A percentile compares a stretch with the other conserved stretches of the same genome.
These are phyloP conservation scores for Suillus subaureus DNA, from an alignment of 768 basidiomycete species.

Conservation along the genomic window DNA sequence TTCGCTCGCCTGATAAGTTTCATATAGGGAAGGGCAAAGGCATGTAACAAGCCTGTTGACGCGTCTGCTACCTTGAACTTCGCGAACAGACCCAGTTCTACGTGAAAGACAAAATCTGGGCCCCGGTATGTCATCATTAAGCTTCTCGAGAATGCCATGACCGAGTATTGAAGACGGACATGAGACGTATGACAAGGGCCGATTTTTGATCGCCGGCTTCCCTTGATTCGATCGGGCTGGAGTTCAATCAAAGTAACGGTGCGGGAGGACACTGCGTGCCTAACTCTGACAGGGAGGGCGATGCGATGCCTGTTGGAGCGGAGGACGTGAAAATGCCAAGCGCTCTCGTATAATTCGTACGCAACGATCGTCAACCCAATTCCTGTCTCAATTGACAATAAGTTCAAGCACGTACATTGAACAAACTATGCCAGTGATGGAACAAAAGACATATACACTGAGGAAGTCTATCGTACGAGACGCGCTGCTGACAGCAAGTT, in stretches of 20 bases:
- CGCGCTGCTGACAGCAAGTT: constrained; percentile 53
- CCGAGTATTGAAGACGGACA: constrained; percentile 49
- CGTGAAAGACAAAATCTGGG: constrained; percentile 71
- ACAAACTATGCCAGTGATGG: constrained; percentile 89
- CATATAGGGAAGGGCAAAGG: background rate
- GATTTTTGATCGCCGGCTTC: constrained; percentile 96
- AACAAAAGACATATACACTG: constrained; percentile 20
- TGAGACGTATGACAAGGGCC: constrained; percentile 72
- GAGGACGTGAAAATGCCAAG: constrained; percentile 88
- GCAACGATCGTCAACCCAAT: constrained; percentile 27
- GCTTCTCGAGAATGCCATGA: constrained; percentile 85
- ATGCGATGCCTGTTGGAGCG: constrained; percentile 83
- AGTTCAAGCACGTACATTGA: background rate
- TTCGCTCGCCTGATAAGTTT: background rate
- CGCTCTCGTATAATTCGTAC: constrained; percentile 65
- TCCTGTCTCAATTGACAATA: background rate
- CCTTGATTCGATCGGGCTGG: constrained; percentile 98
- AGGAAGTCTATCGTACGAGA: constrained; percentile 59
- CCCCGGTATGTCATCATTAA: constrained; percentile 97
- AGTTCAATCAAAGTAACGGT: constrained; percentile 80
- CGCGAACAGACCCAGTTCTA: too few species aligned
- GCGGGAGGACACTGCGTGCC: constrained; percentile 20
- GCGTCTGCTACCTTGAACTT: background rate
- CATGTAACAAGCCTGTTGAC: background rate
- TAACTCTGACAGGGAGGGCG: constrained; percentile 37